These are phyloP conservation scores for Trichoderma pleuroti DNA, from an alignment of 2,329 filamentous ascomycete genomes.

Conservation along the genomic window DNA sequence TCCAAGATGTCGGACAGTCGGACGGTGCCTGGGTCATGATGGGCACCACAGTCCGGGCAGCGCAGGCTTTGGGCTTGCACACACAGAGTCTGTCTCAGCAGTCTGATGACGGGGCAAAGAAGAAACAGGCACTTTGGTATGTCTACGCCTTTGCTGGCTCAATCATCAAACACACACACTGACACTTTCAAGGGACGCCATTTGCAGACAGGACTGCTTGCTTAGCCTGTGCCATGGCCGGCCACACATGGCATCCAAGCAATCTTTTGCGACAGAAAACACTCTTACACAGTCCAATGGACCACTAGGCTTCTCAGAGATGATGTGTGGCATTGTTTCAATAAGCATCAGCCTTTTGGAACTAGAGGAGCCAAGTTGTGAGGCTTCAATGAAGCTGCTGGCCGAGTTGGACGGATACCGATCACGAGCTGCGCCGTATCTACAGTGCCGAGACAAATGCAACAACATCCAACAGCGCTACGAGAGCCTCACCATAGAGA, in stretches of 20 bases:
- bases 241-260: neutral
- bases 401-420: slow-evolving; percentile 3
- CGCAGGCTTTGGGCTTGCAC: slow-evolving; percentile 14
- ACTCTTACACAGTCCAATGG: neutral
- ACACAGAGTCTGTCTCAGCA: neutral
- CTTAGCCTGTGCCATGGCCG: slow-evolving; percentile 15
- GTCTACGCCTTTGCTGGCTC: neutral
- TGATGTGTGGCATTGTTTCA: neutral
- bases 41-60: slow-evolving; percentile 8
- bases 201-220: slow-evolving; percentile 10
- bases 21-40: slow-evolving; percentile 14
- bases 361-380: neutral
- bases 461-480: slow-evolving; percentile 12
- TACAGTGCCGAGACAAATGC: neutral
- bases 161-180: neutral
- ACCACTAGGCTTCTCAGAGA: neutral
- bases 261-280: neutral
- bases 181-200: neutral
- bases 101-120: neutral
- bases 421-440: neutral
- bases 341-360: neutral
- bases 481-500: neutral
- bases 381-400: neutral
- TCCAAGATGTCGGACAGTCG: slow-evolving; percentile 16
- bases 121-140: neutral